Percentiles rank a stretch among this genome's conserved stretches.
These are phyloP conservation scores for Parasitella parasitica DNA, from an alignment of 371 early-diverging fungal species.

Conservation along the genomic window DNA sequence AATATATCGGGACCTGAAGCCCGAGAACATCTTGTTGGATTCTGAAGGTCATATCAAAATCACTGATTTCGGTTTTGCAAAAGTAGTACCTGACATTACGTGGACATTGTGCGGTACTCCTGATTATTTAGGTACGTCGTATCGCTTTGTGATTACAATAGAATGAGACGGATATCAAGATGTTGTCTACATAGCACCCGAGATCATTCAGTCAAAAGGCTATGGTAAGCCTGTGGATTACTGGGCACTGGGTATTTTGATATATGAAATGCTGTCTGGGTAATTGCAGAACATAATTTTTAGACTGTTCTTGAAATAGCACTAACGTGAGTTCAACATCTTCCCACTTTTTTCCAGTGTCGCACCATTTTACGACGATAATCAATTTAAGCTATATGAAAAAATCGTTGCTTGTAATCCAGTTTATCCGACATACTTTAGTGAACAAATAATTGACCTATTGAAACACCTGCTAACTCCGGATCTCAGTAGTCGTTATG, in stretches of 20 bases:
- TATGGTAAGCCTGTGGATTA: conserved; percentile 97
- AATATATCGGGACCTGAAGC: conserved; percentile 95
- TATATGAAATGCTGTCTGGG: conserved; percentile 93
- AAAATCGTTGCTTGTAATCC: conserved; percentile 68
- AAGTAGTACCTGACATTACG: conserved; percentile 62
- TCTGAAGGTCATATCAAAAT: conserved; percentile 93
- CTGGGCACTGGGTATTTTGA: conserved; percentile 95
- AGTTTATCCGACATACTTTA: conserved; percentile 77
- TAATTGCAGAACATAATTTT: conserved; percentile 27
- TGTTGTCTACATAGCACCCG: conserved; percentile 78
- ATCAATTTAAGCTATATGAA: conserved; percentile 87
- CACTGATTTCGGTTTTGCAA: conserved; percentile 99
- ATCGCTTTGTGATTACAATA: background rate
- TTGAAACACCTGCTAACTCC: conserved; percentile 81
- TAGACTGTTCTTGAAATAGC: background rate
- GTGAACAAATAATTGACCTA: conserved; percentile 82
- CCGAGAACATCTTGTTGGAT: conserved; percentile 92
- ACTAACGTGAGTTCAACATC: conserved; percentile 10
- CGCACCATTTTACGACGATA: conserved; percentile 93
- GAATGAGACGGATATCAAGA: background rate
- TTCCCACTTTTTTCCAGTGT: conserved; percentile 15
- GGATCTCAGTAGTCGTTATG: conserved; percentile 85
- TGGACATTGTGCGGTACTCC: conserved; percentile 98
- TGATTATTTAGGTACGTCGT: conserved; percentile 69
- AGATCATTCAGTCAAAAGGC: conserved; percentile 94